phyloP scores from a whole-genome alignment of 129 eudicot species.

The Helianthus annuus region DNA sequence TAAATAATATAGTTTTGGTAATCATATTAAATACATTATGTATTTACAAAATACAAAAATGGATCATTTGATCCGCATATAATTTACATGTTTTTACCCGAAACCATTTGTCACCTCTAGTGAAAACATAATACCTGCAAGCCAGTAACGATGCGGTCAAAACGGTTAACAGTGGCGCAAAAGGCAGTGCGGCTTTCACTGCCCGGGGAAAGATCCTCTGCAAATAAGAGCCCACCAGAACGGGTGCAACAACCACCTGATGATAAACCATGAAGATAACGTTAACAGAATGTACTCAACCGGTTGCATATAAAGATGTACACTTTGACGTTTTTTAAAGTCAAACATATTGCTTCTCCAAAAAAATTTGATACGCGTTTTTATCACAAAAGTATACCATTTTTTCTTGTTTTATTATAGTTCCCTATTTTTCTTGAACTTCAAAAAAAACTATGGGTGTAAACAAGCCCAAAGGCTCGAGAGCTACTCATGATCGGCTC shows the following conservation, averaged over 20 bases:
- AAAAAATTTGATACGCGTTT: no score
- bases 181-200: conserved; percentile 57
- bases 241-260: conserved; percentile 87
- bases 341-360: no score
- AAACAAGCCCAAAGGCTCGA: no score
- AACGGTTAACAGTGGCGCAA: conserved; percentile 72
- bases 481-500: no score
- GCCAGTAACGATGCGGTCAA: conserved; percentile 65
- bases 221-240: conserved; percentile 70
- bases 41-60: not conserved
- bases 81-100: not conserved
- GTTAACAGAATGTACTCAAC: not conserved
- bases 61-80: not conserved
- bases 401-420: no score
- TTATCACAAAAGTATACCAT: no score
- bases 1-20: conserved; percentile 6
- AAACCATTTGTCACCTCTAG: conserved; percentile 14
- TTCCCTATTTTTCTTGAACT: no score
- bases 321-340: no score
- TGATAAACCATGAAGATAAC: conserved; percentile 7
- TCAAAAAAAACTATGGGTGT: no score
- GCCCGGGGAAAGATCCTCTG: conserved; percentile 67
- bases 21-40: not conserved
- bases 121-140: conserved; percentile 49
- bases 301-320: not conserved